A percentile compares a stretch with the other conserved stretches of the same genome.
Conservation (phyloP, 352 stramenopile species). For the Phytophthora lateralis region DNA sequence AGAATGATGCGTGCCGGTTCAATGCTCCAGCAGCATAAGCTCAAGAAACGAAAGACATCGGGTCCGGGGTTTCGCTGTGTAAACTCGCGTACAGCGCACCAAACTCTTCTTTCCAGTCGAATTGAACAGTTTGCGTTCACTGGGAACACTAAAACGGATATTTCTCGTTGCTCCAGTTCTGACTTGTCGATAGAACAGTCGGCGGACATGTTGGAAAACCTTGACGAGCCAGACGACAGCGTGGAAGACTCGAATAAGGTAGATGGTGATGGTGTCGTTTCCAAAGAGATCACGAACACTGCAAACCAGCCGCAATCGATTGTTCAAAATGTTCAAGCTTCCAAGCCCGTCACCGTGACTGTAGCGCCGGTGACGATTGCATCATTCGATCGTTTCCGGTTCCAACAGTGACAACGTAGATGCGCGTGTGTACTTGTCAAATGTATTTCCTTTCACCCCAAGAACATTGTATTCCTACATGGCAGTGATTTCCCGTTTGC, state of each 20-base stretch:
- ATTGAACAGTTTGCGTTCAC: constrained; percentile 36
- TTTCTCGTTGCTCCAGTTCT: neutral
- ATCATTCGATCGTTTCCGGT: constrained; percentile 46
- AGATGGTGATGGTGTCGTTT: neutral
- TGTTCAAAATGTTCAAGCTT: neutral
- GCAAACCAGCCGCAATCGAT: constrained; percentile 1
- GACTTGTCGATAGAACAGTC: constrained; percentile 7
- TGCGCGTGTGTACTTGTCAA: constrained; percentile 1
- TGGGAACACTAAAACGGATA: constrained; percentile 7
- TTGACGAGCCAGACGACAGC: constrained; percentile 10
- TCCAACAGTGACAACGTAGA: constrained; percentile 20
- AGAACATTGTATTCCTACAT: constrained; percentile 27
- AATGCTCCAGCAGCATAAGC: constrained; percentile 52
- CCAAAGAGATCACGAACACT: neutral
- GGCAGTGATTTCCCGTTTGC: constrained; percentile 63
- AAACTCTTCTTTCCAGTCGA: constrained; percentile 21
- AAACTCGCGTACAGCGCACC: constrained; percentile 6
- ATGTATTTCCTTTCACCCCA: constrained; percentile 14
- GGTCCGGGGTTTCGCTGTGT: constrained; percentile 19
- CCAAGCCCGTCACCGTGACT: neutral
- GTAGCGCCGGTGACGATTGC: constrained; percentile 4
- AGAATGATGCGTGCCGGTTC: constrained; percentile 80
- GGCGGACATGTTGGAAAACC: constrained; percentile 12
- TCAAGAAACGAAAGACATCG: constrained; percentile 55
- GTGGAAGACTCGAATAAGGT: constrained; percentile 7